A percentile compares a stretch with the other conserved stretches of the same genome.
These are phyloP conservation scores for Skeletonema grethae DNA, from an alignment of 108 stramenopile genomes.

Conservation along the genomic window DNA sequence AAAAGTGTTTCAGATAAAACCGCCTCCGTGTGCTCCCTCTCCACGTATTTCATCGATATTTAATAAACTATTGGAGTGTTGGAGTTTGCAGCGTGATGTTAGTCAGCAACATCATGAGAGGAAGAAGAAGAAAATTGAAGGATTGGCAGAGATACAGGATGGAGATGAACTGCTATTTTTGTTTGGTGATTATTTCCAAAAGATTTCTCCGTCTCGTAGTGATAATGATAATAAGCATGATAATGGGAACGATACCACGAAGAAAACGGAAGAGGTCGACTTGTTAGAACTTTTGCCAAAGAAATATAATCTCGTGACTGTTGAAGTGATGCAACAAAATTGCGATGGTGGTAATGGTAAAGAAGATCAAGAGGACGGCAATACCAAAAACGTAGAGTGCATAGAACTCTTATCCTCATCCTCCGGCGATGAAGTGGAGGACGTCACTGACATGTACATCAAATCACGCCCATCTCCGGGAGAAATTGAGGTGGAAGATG, in stretches of 20 bases:
- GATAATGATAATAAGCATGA: not conserved
- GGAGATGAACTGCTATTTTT: constrained; percentile 6
- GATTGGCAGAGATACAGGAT: constrained; percentile 10
- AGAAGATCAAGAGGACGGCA: not conserved
- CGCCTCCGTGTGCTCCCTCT: not conserved
- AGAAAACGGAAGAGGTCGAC: not conserved
- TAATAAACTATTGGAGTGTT: constrained; percentile 2
- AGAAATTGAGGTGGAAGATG: constrained; percentile 34
- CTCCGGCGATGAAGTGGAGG: constrained; percentile 27
- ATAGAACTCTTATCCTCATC: constrained; percentile 5
- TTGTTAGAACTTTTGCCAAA: constrained; percentile 11
- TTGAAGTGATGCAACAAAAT: not conserved
- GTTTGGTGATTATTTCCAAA: constrained; percentile 10
- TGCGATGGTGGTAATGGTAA: not conserved
- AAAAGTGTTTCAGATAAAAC: not conserved
- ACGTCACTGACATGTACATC: constrained; percentile 24
- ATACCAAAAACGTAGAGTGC: not conserved
- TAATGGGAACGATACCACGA: not conserved
- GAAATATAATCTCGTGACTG: constrained; percentile 10
- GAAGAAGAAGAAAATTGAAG: not conserved
- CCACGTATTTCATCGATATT: constrained; percentile 2
- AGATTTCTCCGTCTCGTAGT: not conserved
- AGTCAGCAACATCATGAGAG: not conserved
- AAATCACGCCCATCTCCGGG: constrained; percentile 17
- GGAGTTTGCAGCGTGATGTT: constrained; percentile 3